Base-by-base conservation (phyloP, 2,329 filamentous ascomycete genomes). In the Fusarium dimerum region DNA sequence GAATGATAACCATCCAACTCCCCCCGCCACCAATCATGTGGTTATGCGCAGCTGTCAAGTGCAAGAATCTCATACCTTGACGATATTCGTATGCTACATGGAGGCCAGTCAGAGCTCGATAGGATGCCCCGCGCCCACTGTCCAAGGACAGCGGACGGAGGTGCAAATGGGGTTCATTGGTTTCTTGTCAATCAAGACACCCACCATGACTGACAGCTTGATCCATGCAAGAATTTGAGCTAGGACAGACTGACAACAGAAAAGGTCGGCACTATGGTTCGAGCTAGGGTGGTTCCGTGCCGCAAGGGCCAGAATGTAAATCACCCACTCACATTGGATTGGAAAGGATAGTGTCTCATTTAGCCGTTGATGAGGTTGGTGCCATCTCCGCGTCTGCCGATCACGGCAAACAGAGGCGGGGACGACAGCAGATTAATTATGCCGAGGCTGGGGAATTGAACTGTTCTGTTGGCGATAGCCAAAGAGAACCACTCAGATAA, bases 321-420 rank as follows among this genome's bases (percentile, higher is more conserved):
- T 59, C 52, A 52, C 55, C 20, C 20, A 26, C 20, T 26, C 20
- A 26, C 7, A 26, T 26, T 54, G 48, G 43, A 47, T 52, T 49
- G 53, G 57, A 51, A 52, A 40, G 53, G 49, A 49, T 54, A 61
- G 62, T 64, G 51, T 63, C 52, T 60, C 47, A 51, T 49, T 47
- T 44, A 48, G 45, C 48, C 34, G 55, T 45, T 56, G 54, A 56
- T 47, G 16, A 46, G 52, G 54, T 53, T 55, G 63, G 61, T 53
- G 55, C 62, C 54, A 52, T 51, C 41, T 43, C 49, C 50, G 40
- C 51, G 41, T 43, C 47, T 53, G 40, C 63, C 63, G 65, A 64
- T 65, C 63, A 65, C 26, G 40, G 40, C 43, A 40, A 34, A 32
- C 39, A 43, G 43, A 40, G 40, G 53, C 51, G 54, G 61, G 54